phyloP scores from a whole-genome alignment of 352 stramenopile species.

The Phytophthora pinifolia region DNA sequence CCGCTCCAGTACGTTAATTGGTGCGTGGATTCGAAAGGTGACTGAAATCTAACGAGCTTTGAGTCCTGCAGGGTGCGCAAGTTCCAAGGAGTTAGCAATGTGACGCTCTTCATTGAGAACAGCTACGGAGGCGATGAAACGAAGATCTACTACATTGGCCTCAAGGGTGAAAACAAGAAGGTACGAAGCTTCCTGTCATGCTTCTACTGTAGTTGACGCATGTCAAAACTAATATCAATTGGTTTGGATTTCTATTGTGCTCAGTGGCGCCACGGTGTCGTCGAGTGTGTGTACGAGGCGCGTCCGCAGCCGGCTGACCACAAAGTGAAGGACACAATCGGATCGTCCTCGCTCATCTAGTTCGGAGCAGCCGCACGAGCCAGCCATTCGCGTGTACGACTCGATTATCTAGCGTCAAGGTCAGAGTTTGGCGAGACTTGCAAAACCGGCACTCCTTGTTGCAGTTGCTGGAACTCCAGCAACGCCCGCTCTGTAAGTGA shows the following conservation, averaged over 20 bases:
- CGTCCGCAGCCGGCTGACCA: slow-evolving; percentile 73
- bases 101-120: slow-evolving; percentile 81
- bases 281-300: slow-evolving; percentile 86
- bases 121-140: slow-evolving; percentile 74
- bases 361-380: slow-evolving; percentile 2
- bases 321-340: slow-evolving; percentile 62
- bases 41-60: slow-evolving; percentile 1
- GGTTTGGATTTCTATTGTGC: slow-evolving; percentile 15
- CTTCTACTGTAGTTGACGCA: background rate
- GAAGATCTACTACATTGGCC: slow-evolving; percentile 84
- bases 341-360: slow-evolving; percentile 55
- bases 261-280: slow-evolving; percentile 82
- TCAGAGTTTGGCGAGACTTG: slow-evolving; percentile 26
- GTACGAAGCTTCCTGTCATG: slow-evolving; percentile 22
- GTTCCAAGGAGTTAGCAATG: slow-evolving; percentile 82
- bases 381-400: slow-evolving; percentile 8
- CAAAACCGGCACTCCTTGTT: slow-evolving; percentile 36
- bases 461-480: slow-evolving; percentile 49
- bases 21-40: background rate
- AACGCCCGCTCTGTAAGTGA: slow-evolving; percentile 48
- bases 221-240: slow-evolving; percentile 12
- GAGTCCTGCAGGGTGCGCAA: slow-evolving; percentile 71
- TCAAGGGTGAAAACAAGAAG: slow-evolving; percentile 89
- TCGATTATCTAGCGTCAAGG: slow-evolving; percentile 7
- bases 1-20: slow-evolving; percentile 58